phyloP scores from a whole-genome alignment of 331 rosid genomes.

The Phaseolus coccineus region DNA sequence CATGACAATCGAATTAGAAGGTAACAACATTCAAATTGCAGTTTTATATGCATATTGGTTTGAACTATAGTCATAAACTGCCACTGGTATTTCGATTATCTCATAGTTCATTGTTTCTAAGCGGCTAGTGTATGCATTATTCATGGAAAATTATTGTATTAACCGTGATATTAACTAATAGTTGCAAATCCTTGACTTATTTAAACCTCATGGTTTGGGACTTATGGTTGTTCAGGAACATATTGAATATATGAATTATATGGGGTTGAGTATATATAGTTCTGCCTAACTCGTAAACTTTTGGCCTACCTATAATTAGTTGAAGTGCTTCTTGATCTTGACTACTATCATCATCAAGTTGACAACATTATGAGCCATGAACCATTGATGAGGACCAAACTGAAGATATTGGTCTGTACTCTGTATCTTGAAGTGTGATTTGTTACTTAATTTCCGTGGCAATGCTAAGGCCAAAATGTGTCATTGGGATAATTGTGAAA shows the following conservation, averaged over 20 bases:
- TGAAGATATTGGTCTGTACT: slow-evolving; percentile 22
- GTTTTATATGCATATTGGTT: slow-evolving; percentile 14
- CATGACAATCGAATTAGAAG: slow-evolving; percentile 89
- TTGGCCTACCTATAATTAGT: slow-evolving; percentile 20
- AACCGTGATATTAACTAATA: slow-evolving; percentile 21
- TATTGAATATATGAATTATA: slow-evolving; percentile 40
- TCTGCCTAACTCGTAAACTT: slow-evolving; percentile 5
- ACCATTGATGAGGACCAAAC: slow-evolving; percentile 1
- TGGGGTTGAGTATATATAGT: not conserved
- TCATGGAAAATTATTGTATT: slow-evolving; percentile 5
- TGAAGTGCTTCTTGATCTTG: slow-evolving; percentile 37
- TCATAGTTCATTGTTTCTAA: not conserved
- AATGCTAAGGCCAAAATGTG: slow-evolving; percentile 9
- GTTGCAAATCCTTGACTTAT: slow-evolving; percentile 28
- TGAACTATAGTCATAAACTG: slow-evolving; percentile 7
- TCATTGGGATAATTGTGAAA: not conserved
- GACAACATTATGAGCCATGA: slow-evolving; percentile 19
- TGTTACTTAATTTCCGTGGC: slow-evolving; percentile 24
- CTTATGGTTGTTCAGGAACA: slow-evolving; percentile 10
- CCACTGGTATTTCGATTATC: not conserved
- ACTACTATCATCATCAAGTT: not conserved
- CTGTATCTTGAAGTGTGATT: slow-evolving; percentile 8
- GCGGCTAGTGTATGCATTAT: not conserved
- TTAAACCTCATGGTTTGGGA: slow-evolving; percentile 5
- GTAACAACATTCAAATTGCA: slow-evolving; percentile 47